A percentile compares a stretch with the other conserved stretches of the same genome.
phyloP scores from a whole-genome alignment of 2,329 filamentous ascomycete genomes.

The Fusarium sp. region DNA sequence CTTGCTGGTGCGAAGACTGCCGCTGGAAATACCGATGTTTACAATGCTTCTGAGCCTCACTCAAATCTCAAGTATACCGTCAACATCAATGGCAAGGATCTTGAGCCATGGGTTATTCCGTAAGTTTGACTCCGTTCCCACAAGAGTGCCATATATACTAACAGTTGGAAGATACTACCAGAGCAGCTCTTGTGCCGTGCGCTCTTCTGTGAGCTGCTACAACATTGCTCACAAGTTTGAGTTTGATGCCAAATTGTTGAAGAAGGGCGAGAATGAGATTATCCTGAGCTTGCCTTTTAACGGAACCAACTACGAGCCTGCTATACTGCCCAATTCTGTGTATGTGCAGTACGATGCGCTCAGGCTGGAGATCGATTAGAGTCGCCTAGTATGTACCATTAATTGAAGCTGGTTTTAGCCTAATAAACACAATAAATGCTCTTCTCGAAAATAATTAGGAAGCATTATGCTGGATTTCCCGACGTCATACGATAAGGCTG shows the following conservation, averaged over 20 bases:
- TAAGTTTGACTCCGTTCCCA: constrained; percentile 42
- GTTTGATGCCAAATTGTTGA: constrained; percentile 62
- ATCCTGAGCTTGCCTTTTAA: constrained; percentile 69
- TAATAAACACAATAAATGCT: not conserved
- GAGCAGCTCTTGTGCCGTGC: constrained; percentile 66
- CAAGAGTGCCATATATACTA: not conserved
- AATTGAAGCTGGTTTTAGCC: not conserved
- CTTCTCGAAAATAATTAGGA: constrained; percentile 12
- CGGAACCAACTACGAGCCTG: constrained; percentile 68
- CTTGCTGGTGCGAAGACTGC: constrained; percentile 70
- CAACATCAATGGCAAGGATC: constrained; percentile 53
- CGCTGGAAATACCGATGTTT: constrained; percentile 70
- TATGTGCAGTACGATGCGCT: constrained; percentile 76
- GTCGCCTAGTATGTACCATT: not conserved
- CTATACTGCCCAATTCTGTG: constrained; percentile 63
- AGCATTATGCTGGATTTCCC: not conserved
- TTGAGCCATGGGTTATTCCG: constrained; percentile 68
- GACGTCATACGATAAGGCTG: constrained; percentile 22
- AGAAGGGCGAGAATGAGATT: constrained; percentile 65
- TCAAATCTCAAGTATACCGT: constrained; percentile 63
- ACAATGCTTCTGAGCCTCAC: constrained; percentile 63
- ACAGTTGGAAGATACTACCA: constrained; percentile 33
- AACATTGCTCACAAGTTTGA: constrained; percentile 69
- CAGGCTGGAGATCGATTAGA: constrained; percentile 63
- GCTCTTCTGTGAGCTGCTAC: constrained; percentile 71